These are phyloP conservation scores for Paxillus ammoniavirescens DNA, from an alignment of 768 basidiomycete species.

Conservation along the genomic window DNA sequence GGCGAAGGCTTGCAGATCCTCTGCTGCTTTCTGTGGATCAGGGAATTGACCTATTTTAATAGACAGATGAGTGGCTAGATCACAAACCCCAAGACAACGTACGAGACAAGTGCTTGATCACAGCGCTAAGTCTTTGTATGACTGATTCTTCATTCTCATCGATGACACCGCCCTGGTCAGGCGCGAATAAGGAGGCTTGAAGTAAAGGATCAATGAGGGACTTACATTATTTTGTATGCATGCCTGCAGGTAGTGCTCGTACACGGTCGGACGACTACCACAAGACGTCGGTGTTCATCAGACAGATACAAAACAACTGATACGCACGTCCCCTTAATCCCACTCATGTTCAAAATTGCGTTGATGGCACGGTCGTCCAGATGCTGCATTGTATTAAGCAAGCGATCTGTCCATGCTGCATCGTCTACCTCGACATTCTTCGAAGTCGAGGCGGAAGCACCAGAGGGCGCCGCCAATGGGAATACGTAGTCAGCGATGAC, in stretches of 20 bases:
- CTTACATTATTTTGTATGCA: conserved; percentile 86
- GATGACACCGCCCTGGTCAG: conserved; percentile 78
- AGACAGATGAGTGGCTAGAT: background rate
- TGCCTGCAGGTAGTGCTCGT: conserved; percentile 64
- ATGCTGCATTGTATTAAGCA: conserved; percentile 69
- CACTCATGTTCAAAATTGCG: conserved; percentile 58
- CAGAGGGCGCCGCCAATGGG: conserved; percentile 61
- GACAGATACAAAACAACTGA: background rate
- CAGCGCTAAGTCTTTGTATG: conserved; percentile 48
- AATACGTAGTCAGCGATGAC: conserved; percentile 74
- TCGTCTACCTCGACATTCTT: conserved; percentile 68
- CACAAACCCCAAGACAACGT: conserved; percentile 19
- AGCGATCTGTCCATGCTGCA: conserved; percentile 77
- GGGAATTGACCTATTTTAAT: conserved; percentile 46
- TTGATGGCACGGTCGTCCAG: conserved; percentile 61
- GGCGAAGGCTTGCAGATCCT: conserved; percentile 82
- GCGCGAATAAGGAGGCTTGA: background rate
- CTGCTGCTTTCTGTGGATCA: conserved; percentile 71
- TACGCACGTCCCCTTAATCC: conserved; percentile 62
- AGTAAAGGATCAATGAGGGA: conserved; percentile 4
- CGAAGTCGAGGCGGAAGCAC: conserved; percentile 38
- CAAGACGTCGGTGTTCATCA: conserved; percentile 1
- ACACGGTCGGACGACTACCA: conserved; percentile 64
- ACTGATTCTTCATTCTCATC: conserved; percentile 76
- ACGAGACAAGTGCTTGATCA: conserved; percentile 65